Evolutionary conservation across 176 grass and related monocot species (phyloP), one percentile per base, ranked within the genome.

Genomic region (Hordeum marinum): DNA sequence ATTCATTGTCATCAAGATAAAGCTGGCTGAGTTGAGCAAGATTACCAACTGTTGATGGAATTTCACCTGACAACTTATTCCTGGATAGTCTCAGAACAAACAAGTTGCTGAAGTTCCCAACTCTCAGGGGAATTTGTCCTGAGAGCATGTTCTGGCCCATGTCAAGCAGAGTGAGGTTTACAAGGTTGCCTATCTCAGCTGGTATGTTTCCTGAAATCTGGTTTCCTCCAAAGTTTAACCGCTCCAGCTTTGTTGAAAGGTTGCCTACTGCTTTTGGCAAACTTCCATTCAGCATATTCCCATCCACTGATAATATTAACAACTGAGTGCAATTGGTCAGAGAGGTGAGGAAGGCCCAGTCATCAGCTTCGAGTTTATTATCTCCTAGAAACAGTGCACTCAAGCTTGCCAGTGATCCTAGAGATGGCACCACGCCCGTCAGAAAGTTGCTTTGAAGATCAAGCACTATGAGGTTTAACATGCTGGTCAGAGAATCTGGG

Each of bases 71-170:
- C 0, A 97, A 77, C 5, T 12, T 83, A 70, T 97, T 97, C 10
- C 0, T 80, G 1, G 80, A 91, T 4, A 97, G 82, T 36, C 20
- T 14, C 13, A 97, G 75, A 5, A 63, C 1, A 76, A 70, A 0
- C 75, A 97, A 62, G 1, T 84, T 76, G 2, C 2, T 17, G 4
- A 97, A 78, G 32, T 84, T 89, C 25, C 95, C 70, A 43, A 94
- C 71, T 5, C 48, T 77, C 10, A 5, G 11, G 9, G 92, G 94
- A 79, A 97, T 92, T 42, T 23, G 3, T n/a, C 86, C 88, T 45
- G 86, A 83, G 61, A 92, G 84, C 75, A 75, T 85, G 37, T 94
- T 97, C 18, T 85, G 31, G 4, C 72, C 27, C 78, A 97, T 86
- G 17, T 48, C 32, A 77, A 97, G 55, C 0, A 59, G 21, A 52